Evolutionary conservation across 2,329 filamentous ascomycete genomes (phyloP).

Genomic region (Cladophialophora carrionii): DNA sequence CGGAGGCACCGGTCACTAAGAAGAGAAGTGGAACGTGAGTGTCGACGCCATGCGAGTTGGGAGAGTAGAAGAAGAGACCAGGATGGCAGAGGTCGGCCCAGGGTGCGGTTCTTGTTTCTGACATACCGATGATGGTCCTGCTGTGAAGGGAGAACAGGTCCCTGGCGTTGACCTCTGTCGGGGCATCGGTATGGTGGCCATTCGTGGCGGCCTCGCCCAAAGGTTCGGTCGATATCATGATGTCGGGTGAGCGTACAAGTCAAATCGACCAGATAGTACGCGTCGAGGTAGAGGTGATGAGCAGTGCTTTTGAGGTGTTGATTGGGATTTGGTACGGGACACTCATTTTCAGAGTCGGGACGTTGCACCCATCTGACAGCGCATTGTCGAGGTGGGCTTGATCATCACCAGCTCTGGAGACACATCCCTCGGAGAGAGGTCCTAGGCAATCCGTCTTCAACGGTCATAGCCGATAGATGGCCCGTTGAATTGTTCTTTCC

Average conservation of each 20-base stretch:
- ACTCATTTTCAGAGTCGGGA: background rate
- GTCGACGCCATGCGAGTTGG: background rate
- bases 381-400: background rate
- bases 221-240: background rate
- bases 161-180: background rate
- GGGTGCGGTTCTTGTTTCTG: background rate
- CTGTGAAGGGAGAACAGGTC: slow-evolving; percentile 14
- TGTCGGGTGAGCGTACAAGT: background rate
- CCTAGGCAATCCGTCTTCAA: too few species aligned
- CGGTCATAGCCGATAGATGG: background rate
- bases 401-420: background rate
- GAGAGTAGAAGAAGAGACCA: background rate
- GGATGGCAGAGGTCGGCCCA: background rate
- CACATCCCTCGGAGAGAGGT: background rate
- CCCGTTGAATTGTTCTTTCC: background rate
- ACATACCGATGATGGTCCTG: slow-evolving; percentile 17
- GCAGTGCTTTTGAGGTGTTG: background rate
- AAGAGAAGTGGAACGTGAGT: background rate
- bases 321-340: background rate
- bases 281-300: background rate
- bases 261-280: background rate
- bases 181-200: background rate
- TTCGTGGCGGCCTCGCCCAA: background rate
- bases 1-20: slow-evolving; percentile 14
- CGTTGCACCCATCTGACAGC: background rate